A percentile compares a stretch with the other conserved stretches of the same genome.
These are phyloP conservation scores for Spergularia bocconei DNA, from an alignment of 148 eudicot genomes.

Conservation along the genomic window DNA sequence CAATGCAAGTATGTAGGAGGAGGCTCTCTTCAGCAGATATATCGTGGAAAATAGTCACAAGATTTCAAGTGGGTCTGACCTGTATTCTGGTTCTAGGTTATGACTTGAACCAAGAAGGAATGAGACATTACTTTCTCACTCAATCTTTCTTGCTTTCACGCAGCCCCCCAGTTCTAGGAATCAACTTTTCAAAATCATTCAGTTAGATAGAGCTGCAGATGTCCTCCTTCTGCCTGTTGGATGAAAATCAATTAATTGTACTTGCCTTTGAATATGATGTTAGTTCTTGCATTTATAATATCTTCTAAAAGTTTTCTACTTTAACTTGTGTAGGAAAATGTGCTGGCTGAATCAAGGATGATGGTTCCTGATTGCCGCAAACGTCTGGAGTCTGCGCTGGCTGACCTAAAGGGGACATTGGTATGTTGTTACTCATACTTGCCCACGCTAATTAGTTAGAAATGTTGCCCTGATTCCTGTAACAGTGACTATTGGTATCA, in stretches of 20 bases:
- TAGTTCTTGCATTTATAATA: background rate
- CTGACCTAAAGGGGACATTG: slow-evolving; percentile 75
- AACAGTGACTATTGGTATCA: background rate
- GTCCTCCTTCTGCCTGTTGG: background rate
- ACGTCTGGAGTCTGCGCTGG: slow-evolving; percentile 74
- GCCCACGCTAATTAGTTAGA: background rate
- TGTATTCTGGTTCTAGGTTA: too few relatives aligned
- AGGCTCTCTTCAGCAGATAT: too few relatives aligned
- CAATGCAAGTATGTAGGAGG: too few relatives aligned
- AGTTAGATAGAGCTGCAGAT: background rate
- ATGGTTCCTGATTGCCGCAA: slow-evolving; percentile 95
- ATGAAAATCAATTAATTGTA: background rate
- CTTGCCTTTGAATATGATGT: background rate
- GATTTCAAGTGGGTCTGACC: too few relatives aligned
- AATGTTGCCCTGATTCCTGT: background rate
- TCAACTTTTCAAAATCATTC: background rate
- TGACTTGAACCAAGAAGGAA: background rate
- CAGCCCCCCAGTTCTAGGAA: background rate
- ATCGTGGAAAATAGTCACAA: too few relatives aligned
- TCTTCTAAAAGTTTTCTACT: slow-evolving; percentile 9
- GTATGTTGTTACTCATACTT: slow-evolving; percentile 31
- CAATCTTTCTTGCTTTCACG: background rate
- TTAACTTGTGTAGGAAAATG: slow-evolving; percentile 61
- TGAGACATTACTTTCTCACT: background rate
- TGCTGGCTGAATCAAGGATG: slow-evolving; percentile 96